These are phyloP conservation scores for Platanus orientalis DNA, from an alignment of 164 flowering plant genomes.

Conservation along the genomic window DNA sequence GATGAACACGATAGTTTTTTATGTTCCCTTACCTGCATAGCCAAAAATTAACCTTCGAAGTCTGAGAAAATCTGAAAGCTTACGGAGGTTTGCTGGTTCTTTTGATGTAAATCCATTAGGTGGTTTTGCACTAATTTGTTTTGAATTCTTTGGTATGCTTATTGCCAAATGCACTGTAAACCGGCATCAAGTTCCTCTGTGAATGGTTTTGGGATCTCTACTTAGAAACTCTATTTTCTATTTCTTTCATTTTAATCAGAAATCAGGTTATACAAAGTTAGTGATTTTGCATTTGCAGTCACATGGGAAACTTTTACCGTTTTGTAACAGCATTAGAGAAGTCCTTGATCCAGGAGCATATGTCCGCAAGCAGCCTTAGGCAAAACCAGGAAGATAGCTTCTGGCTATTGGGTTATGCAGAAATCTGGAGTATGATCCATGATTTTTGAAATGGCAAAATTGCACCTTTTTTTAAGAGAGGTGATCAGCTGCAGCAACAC, in stretches of 20 bases:
- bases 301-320: too few species aligned
- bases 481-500: too few species aligned
- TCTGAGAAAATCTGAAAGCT: neutral
- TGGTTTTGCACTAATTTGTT: neutral
- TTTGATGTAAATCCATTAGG: neutral
- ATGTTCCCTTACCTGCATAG: neutral
- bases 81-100: neutral
- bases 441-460: too few species aligned
- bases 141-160: neutral
- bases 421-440: too few species aligned
- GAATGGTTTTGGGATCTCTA: neutral
- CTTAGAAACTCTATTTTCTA: neutral
- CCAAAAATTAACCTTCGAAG: too few species aligned
- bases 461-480: too few species aligned
- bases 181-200: neutral
- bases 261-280: neutral
- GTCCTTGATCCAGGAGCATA: too few species aligned
- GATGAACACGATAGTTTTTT: neutral
- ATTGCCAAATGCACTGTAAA: neutral
- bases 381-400: too few species aligned
- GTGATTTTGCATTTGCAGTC: too few species aligned
- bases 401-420: too few species aligned
- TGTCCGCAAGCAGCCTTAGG: too few species aligned
- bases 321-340: too few species aligned
- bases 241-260: neutral